A percentile compares a stretch with the other conserved stretches of the same genome.
Conservation (phyloP, 176 grass and related monocot genomes). For the Pontederia paniculata region DNA sequence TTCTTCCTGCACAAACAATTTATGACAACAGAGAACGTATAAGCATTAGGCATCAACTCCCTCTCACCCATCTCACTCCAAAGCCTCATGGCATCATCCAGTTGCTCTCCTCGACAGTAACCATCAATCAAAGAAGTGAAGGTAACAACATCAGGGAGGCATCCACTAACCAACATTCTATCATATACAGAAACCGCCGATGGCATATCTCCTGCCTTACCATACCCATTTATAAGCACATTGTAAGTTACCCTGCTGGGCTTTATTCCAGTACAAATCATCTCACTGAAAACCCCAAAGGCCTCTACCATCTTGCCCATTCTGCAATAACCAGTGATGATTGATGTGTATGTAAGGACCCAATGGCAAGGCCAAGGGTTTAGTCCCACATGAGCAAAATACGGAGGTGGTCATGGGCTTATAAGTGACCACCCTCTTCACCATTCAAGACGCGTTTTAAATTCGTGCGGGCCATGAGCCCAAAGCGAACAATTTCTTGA, state of each 20-base stretch:
- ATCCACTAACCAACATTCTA: constrained; percentile 44
- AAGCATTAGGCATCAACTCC: constrained; percentile 50
- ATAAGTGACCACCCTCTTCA: no score
- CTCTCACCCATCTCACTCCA: constrained; percentile 59
- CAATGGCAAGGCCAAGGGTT: no score
- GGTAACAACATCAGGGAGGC: constrained; percentile 72
- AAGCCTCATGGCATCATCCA: constrained; percentile 61
- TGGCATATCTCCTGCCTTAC: constrained; percentile 48
- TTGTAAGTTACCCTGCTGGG: constrained; percentile 74
- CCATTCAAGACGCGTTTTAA: no score
- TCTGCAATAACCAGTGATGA: constrained; percentile 72
- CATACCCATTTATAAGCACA: constrained; percentile 87
- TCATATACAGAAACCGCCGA: constrained; percentile 53
- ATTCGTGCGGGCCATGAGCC: no score
- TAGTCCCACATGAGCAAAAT: no score
- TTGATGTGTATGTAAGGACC: constrained; percentile 78
- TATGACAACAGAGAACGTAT: constrained; percentile 73
- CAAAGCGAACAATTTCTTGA: no score
- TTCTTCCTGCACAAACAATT: constrained; percentile 66
- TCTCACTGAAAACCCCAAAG: constrained; percentile 46
- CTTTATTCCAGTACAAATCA: constrained; percentile 40
- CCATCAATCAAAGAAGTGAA: constrained; percentile 96
- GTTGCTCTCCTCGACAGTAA: constrained; percentile 53
- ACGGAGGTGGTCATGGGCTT: no score
- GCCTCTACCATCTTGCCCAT: constrained; percentile 59